These are phyloP conservation scores for Neopestalotiopsis sp. DNA, from an alignment of 2,329 filamentous ascomycete species.

Conservation along the genomic window DNA sequence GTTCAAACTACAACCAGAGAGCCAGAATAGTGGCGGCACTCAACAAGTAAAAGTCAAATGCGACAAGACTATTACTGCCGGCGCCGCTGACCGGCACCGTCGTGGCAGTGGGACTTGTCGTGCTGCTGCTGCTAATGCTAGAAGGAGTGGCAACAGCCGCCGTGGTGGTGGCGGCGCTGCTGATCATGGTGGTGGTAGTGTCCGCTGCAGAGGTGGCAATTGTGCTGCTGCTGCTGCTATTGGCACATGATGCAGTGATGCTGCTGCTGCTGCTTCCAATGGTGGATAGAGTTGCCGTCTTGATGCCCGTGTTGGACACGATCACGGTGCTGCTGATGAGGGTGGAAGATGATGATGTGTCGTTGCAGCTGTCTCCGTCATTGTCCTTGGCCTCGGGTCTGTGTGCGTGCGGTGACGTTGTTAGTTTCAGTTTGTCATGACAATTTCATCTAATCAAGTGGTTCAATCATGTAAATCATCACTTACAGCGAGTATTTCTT, in stretches of 20 bases:
- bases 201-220: not conserved
- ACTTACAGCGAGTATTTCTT: constrained; percentile 21
- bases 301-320: not conserved
- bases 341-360: not conserved
- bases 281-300: not conserved
- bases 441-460: no score
- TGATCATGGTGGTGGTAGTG: not conserved
- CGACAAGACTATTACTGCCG: not conserved
- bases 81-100: not conserved
- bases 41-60: not conserved
- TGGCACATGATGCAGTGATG: not conserved
- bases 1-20: no score
- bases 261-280: not conserved
- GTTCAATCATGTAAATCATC: not conserved
- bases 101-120: not conserved
- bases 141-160: not conserved
- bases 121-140: not conserved
- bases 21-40: not conserved
- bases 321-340: not conserved
- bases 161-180: not conserved
- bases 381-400: not conserved
- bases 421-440: not conserved
- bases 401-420: not conserved
- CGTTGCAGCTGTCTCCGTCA: not conserved
- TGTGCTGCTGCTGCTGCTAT: not conserved